Evolutionary conservation across 257 asterid genomes (phyloP), one percentile per base, ranked within the genome.

Genomic region (Cynanchum wilfordii): DNA sequence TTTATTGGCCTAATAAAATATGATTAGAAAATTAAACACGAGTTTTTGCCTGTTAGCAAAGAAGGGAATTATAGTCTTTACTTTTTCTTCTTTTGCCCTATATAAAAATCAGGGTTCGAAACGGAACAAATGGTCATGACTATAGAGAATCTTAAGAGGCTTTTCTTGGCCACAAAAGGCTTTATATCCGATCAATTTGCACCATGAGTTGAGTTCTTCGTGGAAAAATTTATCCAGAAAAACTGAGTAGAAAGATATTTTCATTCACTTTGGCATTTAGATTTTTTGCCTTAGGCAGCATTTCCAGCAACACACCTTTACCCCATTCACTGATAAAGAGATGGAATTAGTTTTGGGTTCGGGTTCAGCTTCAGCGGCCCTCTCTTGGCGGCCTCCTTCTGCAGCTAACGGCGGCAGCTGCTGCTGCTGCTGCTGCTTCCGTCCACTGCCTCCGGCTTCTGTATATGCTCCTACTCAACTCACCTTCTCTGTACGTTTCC

Each of bases 401-500:
- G 73, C 85, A 42, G 62, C 79, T 72, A 38, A 66, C 30, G 71
- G 59, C 66, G 42, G 78, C 80, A 70, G 60, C 80, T 36, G 50
- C 66, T n/a, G 30, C 78, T 59, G 60, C 80, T 36, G 50, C 66
- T n/a, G 30, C 78, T 59, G 52, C 70, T 52, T 68, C 78, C 38
- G 54, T 25, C 67, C 79, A 22, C 9, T 50, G 59, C 45, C 27
- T 22, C 50, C 70, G 29, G 70, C 30, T 30, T 70, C 64, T 49
- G 79, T 70, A 51, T 19, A 54, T 67, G 63, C 30, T 57, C 60
- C 83, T 45, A 62, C 70, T 52, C 72, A 44, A 17, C 81, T 77
- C 71, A 72, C 77, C 47, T 75, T 77, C 77, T 77, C 78, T 67
- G 91, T 86, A 86, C 77, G 87, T 79, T 77, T 59, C 76, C 57